Conservation (phyloP, 2,329 filamentous ascomycete species). For the Cladophialophora psammophila region DNA sequence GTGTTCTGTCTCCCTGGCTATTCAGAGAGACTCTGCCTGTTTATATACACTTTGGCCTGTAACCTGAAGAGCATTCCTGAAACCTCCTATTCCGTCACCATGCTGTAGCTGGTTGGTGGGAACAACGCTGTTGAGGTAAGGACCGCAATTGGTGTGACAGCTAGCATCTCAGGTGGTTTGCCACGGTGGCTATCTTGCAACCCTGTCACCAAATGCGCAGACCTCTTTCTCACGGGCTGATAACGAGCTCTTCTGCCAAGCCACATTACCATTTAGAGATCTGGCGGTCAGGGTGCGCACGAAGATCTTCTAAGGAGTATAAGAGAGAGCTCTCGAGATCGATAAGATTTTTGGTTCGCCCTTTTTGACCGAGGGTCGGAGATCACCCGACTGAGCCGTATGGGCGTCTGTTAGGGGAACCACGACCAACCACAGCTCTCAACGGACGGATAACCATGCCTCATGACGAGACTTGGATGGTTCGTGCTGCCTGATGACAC, state of each 20-base stretch:
- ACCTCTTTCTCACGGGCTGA: background rate
- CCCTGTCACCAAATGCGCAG: background rate
- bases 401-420: background rate
- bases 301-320: background rate
- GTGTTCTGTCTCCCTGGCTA: no score
- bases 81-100: no score
- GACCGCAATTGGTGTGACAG: no score
- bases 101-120: no score
- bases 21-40: no score
- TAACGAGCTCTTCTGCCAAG: background rate
- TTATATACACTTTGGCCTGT: no score
- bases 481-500: no score
- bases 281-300: background rate
- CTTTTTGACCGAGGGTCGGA: background rate
- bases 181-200: no score
- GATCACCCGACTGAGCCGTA: background rate
- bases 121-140: no score
- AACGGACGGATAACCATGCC: background rate
- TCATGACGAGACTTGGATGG: background rate
- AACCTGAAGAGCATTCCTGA: no score
- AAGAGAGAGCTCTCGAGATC: background rate
- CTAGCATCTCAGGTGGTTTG: no score
- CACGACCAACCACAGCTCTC: background rate
- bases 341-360: background rate
- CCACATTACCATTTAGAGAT: background rate